phyloP scores from a whole-genome alignment of 495 filamentous ascomycete genomes.

The Chaetomium fimeti region DNA sequence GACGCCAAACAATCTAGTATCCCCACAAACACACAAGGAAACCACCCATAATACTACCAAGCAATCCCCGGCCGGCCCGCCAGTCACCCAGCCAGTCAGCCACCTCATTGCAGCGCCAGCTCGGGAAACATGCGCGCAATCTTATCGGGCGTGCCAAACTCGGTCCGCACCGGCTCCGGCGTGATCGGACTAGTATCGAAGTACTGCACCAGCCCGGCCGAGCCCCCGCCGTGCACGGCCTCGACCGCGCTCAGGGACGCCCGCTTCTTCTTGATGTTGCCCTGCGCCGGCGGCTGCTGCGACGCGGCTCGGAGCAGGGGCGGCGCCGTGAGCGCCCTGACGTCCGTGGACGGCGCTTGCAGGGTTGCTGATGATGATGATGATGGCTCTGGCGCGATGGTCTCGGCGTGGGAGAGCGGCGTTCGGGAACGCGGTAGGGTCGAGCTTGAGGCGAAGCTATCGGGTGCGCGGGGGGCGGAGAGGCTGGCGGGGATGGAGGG shows the following conservation, averaged over 20 bases:
- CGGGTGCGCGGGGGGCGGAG: conserved; percentile 37
- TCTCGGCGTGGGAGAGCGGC: conserved; percentile 38
- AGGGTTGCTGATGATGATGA: neutral
- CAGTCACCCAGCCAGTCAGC: too few relatives aligned
- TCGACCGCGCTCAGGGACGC: conserved; percentile 42
- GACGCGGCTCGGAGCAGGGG: conserved; percentile 7
- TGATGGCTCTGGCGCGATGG: conserved; percentile 18
- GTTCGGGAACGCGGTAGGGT: conserved; percentile 36
- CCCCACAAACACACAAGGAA: conserved; percentile 1
- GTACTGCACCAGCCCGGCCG: conserved; percentile 5
- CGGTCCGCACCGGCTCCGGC: conserved; percentile 32
- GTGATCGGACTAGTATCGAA: conserved; percentile 28
- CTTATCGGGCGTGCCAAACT: conserved; percentile 41
- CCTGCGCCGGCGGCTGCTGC: conserved; percentile 39
- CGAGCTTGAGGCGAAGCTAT: conserved; percentile 20
- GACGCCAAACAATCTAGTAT: neutral
- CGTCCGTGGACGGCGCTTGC: conserved; percentile 18
- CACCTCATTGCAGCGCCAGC: conserved; percentile 27
- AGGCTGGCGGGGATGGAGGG: conserved; percentile 32
- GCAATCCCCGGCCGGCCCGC: too few relatives aligned
- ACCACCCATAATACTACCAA: neutral
- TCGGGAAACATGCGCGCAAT: conserved; percentile 42
- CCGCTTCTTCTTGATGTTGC: conserved; percentile 54
- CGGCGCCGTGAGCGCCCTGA: conserved; percentile 33
- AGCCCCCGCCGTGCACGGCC: conserved; percentile 7